phyloP scores from a whole-genome alignment of 352 stramenopile genomes.

The Pythium aphanidermatum region DNA sequence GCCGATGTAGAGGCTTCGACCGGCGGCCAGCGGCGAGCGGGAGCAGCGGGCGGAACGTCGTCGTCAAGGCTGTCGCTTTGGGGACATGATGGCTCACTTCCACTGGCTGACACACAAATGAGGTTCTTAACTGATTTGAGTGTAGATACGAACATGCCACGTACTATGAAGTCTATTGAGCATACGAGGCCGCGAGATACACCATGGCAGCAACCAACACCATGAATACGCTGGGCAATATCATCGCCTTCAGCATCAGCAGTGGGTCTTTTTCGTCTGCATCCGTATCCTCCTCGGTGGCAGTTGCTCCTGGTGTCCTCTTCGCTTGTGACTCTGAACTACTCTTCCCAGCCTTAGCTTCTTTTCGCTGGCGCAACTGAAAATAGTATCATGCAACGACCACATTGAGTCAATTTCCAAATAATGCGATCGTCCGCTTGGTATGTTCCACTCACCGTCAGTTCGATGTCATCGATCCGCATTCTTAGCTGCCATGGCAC shows the following conservation, averaged over 20 bases:
- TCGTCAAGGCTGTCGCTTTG: neutral
- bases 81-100: constrained; percentile 7
- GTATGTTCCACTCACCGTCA: constrained; percentile 42
- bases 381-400: no score
- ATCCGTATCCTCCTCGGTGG: neutral
- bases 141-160: no score
- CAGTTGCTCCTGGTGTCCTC: neutral
- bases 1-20: constrained; percentile 1
- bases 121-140: constrained; percentile 12
- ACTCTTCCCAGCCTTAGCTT: constrained; percentile 3
- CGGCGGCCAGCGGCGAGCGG: constrained; percentile 2
- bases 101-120: constrained; percentile 9
- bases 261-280: constrained; percentile 15
- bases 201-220: constrained; percentile 23
- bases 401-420: neutral
- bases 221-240: constrained; percentile 46
- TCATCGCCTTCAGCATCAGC: constrained; percentile 28
- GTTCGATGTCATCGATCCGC: constrained; percentile 77
- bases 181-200: constrained; percentile 3
- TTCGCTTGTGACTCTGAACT: neutral
- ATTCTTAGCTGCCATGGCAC: constrained; percentile 34
- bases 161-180: neutral
- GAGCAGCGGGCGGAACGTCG: constrained; percentile 8
- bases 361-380: constrained; percentile 18
- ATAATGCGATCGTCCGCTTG: neutral